Base-by-base conservation (phyloP, 2,329 filamentous ascomycete genomes). In the Verticillium nonalfalfae region DNA sequence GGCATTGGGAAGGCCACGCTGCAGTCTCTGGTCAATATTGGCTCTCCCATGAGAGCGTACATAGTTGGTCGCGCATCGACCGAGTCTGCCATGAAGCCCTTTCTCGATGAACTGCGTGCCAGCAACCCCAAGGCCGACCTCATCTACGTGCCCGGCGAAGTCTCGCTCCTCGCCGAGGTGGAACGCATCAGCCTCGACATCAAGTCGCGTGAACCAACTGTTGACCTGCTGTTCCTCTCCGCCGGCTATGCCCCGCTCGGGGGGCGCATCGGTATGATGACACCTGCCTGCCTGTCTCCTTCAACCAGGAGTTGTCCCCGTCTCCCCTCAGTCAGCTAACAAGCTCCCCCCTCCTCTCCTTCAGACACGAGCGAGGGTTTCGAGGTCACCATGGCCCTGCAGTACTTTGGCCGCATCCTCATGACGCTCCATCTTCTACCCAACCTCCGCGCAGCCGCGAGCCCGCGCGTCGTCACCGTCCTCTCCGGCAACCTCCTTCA, bases 191-290 rank as follows among this genome's bases (percentile, higher is more conserved):
- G 76, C 68, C 68, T 73, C 2, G 31, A 64, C 4, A 76, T 80
- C 69, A 74, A 73, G 61, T 64, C 15, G 7, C 72, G 70, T 15
- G 79, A 81, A 64, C 63, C 69, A 0, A 61, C 58, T 6, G 39
- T 81, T 61, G 78, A 81, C 67, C 60, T 82, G 21, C 61, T 81
- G 1, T 81, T 81, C 64, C 68, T 81, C 0, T 75, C 73, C 1
- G 66, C 77, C 0, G 79, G 79, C 1, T 82, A 79, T 63, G 73
- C 74, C 2, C 76, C 79, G 1, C 75, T 79, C 11, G 73, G 72
- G 15, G 59, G 34, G 4, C 73, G 76, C 9, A 62, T 63, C 9
- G 56, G 64, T 65, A 38, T 35, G 55, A n/a, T 35, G 52, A 21
- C 10, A 6, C 3, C 26, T 13, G 31, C 9, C n/a, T 14, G 14